Conservation (phyloP, 768 basidiomycete species). For the Hericium rajendrae region DNA sequence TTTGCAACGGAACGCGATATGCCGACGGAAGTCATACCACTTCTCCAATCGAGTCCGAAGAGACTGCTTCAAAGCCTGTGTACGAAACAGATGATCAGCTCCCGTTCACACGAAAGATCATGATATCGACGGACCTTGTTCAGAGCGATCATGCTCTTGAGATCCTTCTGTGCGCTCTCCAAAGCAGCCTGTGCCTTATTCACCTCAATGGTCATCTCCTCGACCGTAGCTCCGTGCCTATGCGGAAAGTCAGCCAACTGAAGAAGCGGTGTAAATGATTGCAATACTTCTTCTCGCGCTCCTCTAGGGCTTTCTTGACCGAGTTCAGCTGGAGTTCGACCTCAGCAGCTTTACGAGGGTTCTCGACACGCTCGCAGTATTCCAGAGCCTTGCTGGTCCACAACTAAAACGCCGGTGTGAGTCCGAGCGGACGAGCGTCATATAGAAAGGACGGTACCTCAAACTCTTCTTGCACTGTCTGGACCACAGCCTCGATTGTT, state of each 20-base stretch:
- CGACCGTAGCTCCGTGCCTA: slow-evolving; percentile 70
- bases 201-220: slow-evolving; percentile 66
- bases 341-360: slow-evolving; percentile 45
- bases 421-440: not conserved
- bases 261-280: not conserved
- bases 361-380: slow-evolving; percentile 48
- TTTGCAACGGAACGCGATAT: slow-evolving; percentile 84
- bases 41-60: slow-evolving; percentile 53
- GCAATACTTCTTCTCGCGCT: slow-evolving; percentile 52
- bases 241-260: not conserved
- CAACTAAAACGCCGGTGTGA: slow-evolving; percentile 25
- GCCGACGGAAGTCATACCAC: slow-evolving; percentile 84
- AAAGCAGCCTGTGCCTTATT: slow-evolving; percentile 52
- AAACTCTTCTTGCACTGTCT: slow-evolving; percentile 53
- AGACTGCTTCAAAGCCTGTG: slow-evolving; percentile 58
- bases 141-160: slow-evolving; percentile 51
- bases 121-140: slow-evolving; percentile 46
- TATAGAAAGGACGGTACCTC: slow-evolving; percentile 29
- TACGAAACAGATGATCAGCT: not conserved
- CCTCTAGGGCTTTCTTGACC: slow-evolving; percentile 52
- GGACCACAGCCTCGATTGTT: slow-evolving; percentile 34
- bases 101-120: not conserved
- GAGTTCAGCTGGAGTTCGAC: slow-evolving; percentile 56
- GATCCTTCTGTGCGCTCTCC: slow-evolving; percentile 49
- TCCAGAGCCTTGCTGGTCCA: slow-evolving; percentile 59